These are phyloP conservation scores for Blastomyces parvus DNA, from an alignment of 2,329 filamentous ascomycete genomes.

Conservation along the genomic window DNA sequence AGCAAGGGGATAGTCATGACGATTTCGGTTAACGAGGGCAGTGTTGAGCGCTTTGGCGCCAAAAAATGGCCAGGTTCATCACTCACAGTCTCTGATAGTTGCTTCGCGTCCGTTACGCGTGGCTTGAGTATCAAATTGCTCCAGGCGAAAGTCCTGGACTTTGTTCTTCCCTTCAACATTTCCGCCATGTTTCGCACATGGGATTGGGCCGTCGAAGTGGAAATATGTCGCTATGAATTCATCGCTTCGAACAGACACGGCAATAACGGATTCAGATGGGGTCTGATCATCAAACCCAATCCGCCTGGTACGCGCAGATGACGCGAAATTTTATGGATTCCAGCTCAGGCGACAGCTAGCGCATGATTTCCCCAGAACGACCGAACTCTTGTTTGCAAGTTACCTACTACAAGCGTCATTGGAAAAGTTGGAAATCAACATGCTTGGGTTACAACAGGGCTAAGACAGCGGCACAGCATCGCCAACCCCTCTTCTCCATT, in stretches of 20 bases:
- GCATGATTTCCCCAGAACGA: background rate
- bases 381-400: background rate
- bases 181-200: background rate
- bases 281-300: background rate
- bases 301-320: background rate
- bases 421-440: background rate
- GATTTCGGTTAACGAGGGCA: background rate
- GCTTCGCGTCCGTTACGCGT: background rate
- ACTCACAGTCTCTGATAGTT: background rate
- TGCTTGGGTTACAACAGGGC: background rate
- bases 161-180: no score
- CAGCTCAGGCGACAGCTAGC: background rate
- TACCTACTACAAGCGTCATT: no score
- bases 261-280: background rate
- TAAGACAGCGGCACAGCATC: constrained; percentile 1
- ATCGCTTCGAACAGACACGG: background rate
- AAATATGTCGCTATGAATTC: background rate
- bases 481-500: background rate
- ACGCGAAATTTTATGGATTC: background rate
- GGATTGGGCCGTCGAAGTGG: background rate
- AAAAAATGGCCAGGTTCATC: background rate
- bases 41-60: background rate
- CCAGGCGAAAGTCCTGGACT: no score
- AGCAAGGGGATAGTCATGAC: background rate
- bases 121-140: no score